Evolutionary conservation across 2,329 filamentous ascomycete species (phyloP), one percentile per base, ranked within the genome.

Genomic region (Monilinia fructicola): DNA sequence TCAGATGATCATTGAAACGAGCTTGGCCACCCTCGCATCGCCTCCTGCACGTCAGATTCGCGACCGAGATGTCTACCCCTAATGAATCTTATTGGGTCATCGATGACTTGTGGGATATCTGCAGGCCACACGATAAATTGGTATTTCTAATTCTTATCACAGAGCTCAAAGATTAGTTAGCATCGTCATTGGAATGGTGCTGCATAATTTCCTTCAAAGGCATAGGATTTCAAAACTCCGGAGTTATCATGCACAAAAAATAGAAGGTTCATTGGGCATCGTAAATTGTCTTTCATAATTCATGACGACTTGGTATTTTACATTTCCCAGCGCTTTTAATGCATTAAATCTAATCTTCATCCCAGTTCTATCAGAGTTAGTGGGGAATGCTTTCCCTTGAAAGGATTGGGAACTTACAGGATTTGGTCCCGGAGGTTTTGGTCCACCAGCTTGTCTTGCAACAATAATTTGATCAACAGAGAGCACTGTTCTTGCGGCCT

Each of bases 381-480:
- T 60, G 35, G 55, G 42, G 21, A 4, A 40, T 18, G 40, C 10
- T 46, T 11, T 23, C 53, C 16, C 35, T 53, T 60, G 64, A 5
- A 42, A 67, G n/a, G 44, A 53, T 59, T 31, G 40, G 31, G 42
- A 50, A 75, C 75, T 74, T 73, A 76, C 75, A 71, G 93, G 90
- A 81, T 97, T 97, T 73, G 93, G 95, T 56, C 91, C 93, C 40
- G 95, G 95, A 66, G 94, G 94, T 85, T 99, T 99, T 28, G 96
- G 95, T 48, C 95, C 95, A 76, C 95, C 95, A 58, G 96, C 95
- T 82, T 98, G 95, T 81, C 94, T 88, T 70, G 96, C 93, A 67
- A 99, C 95, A 77, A 99, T 99, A 77, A 99, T 99, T 82, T 99
- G 96, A 80, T 99, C 95, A 50, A 99, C 95, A 58, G 93, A 96